Evolutionary conservation across 2,329 filamentous ascomycete genomes (phyloP).

Genomic region (Teratosphaeriaceae sp.): DNA sequence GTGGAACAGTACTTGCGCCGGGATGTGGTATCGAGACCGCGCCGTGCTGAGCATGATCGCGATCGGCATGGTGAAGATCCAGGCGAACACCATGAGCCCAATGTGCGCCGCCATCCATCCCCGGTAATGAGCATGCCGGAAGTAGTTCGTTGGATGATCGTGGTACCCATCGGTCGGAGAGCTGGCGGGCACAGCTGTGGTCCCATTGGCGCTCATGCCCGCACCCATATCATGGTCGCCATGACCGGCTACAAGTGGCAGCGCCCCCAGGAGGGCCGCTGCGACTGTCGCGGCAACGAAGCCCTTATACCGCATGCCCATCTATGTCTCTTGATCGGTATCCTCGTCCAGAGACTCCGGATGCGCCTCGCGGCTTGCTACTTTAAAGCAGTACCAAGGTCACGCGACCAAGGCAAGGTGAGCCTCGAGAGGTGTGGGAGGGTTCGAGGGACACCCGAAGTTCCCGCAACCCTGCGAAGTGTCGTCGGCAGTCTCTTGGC

Average conservation of each 20-base stretch:
- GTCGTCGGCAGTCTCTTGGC: too few species aligned
- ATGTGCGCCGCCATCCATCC: slow-evolving; percentile 62
- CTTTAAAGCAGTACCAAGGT: too few species aligned
- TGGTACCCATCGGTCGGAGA: neutral
- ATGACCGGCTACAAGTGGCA: slow-evolving; percentile 37
- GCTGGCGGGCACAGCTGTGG: slow-evolving; percentile 1
- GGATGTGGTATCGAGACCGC: slow-evolving; percentile 66
- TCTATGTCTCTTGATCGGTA: too few species aligned
- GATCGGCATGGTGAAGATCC: slow-evolving; percentile 66
- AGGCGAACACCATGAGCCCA: slow-evolving; percentile 60
- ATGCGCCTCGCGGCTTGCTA: too few species aligned
- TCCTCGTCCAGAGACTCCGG: too few species aligned
- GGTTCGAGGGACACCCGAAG: too few species aligned
- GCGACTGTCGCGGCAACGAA: slow-evolving; percentile 17
- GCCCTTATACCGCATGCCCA: too few species aligned
- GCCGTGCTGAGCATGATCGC: slow-evolving; percentile 84
- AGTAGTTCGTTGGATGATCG: slow-evolving; percentile 40
- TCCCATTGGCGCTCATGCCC: slow-evolving; percentile 21
- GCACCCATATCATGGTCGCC: slow-evolving; percentile 26
- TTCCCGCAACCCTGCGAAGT: too few species aligned
- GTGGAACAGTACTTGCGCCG: slow-evolving; percentile 54
- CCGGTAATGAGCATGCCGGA: slow-evolving; percentile 48
- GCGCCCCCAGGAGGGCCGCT: slow-evolving; percentile 34
- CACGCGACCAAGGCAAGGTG: too few species aligned
- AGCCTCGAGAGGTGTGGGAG: too few species aligned